phyloP scores from a whole-genome alignment of 306 rosid genomes.

The Castanospermum australe region DNA sequence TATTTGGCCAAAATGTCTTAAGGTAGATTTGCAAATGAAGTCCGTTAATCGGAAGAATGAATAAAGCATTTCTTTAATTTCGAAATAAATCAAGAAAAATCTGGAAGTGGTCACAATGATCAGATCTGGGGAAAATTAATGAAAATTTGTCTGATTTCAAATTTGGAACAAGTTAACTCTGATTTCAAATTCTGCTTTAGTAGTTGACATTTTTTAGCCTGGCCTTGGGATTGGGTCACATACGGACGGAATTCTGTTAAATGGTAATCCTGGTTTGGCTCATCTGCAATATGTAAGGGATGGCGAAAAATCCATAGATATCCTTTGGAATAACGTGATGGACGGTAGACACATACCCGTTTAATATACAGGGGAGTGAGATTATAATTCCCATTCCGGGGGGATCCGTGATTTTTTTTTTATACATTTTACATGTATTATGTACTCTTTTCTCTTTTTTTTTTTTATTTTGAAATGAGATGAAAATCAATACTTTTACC shows the following conservation, averaged over 20 bases:
- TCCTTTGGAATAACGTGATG: too few species aligned
- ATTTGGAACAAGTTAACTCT: background rate
- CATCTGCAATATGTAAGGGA: background rate
- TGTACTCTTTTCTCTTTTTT: too few species aligned
- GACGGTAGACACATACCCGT: too few species aligned
- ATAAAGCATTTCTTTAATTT: background rate
- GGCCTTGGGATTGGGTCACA: background rate
- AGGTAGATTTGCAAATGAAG: background rate
- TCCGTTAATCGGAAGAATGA: background rate
- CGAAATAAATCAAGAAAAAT: background rate
- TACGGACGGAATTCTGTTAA: background rate
- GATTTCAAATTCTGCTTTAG: background rate
- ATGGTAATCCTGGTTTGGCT: background rate
- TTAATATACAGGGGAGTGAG: too few species aligned
- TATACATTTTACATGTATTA: too few species aligned
- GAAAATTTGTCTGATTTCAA: background rate
- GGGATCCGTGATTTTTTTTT: too few species aligned
- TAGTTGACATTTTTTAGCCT: conserved; percentile 6
- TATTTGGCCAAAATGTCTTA: conserved; percentile 1
- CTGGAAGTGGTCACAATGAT: background rate
- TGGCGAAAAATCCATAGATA: too few species aligned
- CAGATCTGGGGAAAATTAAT: background rate
- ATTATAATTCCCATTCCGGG: too few species aligned
- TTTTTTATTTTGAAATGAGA: too few species aligned
- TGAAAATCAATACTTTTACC: too few species aligned